Conservation (phyloP, 108 stramenopile genomes). For the Asterionellopsis glacialis region DNA sequence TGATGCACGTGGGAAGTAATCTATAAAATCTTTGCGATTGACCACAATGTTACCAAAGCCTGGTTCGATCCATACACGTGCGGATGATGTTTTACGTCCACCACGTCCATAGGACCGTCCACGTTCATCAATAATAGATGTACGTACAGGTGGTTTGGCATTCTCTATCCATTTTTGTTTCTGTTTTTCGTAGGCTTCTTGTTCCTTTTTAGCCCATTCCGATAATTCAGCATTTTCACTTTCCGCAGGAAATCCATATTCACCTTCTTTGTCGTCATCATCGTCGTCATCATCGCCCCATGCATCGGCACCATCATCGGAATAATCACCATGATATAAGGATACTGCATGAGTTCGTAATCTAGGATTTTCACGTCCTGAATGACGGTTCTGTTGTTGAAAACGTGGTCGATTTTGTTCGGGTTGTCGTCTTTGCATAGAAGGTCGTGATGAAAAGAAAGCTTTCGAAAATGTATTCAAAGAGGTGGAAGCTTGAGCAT, state of each 20-base stretch:
- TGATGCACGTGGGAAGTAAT: constrained; percentile 80
- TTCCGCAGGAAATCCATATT: constrained; percentile 3
- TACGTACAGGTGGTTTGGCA: constrained; percentile 51
- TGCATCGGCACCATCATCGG: constrained; percentile 35
- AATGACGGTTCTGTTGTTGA: background rate
- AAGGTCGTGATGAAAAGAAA: no score
- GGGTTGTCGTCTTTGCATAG: no score
- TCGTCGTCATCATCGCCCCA: constrained; percentile 20
- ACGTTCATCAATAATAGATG: constrained; percentile 68
- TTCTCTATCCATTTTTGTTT: constrained; percentile 68
- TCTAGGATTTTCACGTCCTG: constrained; percentile 8
- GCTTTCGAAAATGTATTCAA: no score
- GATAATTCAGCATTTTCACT: constrained; percentile 54
- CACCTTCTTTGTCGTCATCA: constrained; percentile 20
- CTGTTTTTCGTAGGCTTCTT: constrained; percentile 21
- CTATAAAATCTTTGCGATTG: constrained; percentile 76
- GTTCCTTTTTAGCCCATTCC: constrained; percentile 23
- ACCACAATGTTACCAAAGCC: constrained; percentile 81
- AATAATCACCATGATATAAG: constrained; percentile 52
- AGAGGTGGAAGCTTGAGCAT: no score
- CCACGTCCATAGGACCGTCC: constrained; percentile 93
- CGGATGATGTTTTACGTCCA: constrained; percentile 88
- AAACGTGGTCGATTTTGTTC: no score
- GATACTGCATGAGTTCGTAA: constrained; percentile 71
- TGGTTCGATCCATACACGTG: constrained; percentile 92